Evolutionary conservation across 2,329 filamentous ascomycete species (phyloP).

Genomic region (Epichloe amarillans): DNA sequence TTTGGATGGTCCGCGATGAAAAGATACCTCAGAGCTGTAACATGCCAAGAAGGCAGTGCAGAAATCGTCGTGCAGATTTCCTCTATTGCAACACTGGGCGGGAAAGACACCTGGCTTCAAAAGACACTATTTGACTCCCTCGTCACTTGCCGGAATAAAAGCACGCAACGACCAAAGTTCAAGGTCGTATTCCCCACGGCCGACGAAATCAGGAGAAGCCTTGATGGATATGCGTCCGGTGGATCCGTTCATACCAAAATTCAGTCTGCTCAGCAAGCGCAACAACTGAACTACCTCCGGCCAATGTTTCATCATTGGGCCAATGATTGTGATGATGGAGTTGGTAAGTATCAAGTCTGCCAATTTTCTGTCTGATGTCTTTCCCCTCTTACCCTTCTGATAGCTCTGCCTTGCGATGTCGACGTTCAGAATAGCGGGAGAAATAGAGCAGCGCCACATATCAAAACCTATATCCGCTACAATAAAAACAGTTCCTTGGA

Average conservation of each 20-base stretch:
- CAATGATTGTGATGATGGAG: constrained; percentile 35
- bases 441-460: constrained; percentile 64
- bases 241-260: constrained; percentile 72
- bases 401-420: constrained; percentile 15
- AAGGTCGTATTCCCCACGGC: constrained; percentile 71
- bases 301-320: constrained; percentile 67
- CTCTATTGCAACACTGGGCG: constrained; percentile 68
- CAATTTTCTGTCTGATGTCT: background rate
- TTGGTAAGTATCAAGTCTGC: background rate
- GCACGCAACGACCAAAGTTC: constrained; percentile 33
- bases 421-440: constrained; percentile 39
- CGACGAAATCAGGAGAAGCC: constrained; percentile 59
- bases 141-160: constrained; percentile 16
- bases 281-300: constrained; percentile 59
- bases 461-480: constrained; percentile 77
- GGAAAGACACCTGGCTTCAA: constrained; percentile 57
- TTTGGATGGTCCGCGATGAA: constrained; percentile 67
- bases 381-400: background rate
- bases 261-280: constrained; percentile 53
- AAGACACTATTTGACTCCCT: constrained; percentile 46
- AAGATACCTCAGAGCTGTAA: constrained; percentile 42
- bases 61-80: constrained; percentile 56
- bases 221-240: constrained; percentile 69
- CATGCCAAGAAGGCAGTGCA: constrained; percentile 25
- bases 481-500: constrained; percentile 43